Evolutionary conservation across 202 grass and related monocot genomes (phyloP), one percentile per base, ranked within the genome.

Genomic region (Hordeum pubiflorum): DNA sequence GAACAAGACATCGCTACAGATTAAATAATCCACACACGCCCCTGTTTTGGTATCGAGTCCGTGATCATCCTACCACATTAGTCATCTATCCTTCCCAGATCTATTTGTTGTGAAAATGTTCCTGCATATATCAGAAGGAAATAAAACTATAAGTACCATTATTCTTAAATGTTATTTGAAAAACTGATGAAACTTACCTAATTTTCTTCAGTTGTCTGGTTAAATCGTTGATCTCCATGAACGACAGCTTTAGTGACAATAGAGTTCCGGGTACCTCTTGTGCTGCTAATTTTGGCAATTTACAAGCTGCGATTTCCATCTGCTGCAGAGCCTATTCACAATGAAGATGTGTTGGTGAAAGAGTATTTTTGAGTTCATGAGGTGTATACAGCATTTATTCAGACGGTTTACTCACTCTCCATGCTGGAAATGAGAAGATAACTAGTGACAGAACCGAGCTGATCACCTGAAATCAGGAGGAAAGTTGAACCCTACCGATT

Each of bases 191-290:
- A 34, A 66, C 64, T 76, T 79, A 89, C 84, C 74, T 89, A 57
- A 89, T 31, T 14, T 78, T 85, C 7, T 82, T 84, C 40, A 92
- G 60, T 7, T 89, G 81, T 60, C 57, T 82, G 22, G 77, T 92
- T 56, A 92, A 79, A 85, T 92, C 84, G 87, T 52, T 85, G n/a
- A 89, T 87, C 81, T 92, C 84, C 84, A 89, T 24, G 73, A 83
- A 52, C 24, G 87, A 87, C 7, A 89, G 78, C 78, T 89, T 89
- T 15, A 85, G 72, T 69, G 78, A 82, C 58, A 77, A 81, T 15
- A 92, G 36, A 56, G 78, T 87, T 61, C 81, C 87, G 31, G 67
- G 78, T 70, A 84, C 74, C 76, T 87, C 90, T 75, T 89, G 77
- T 69, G 73, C 58, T n/a, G 84, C 62, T 69, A 75, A 29, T 59